A percentile compares a stretch with the other conserved stretches of the same genome.
phyloP scores from a whole-genome alignment of 495 filamentous ascomycete genomes.

The Talaromyces nanjingensis region DNA sequence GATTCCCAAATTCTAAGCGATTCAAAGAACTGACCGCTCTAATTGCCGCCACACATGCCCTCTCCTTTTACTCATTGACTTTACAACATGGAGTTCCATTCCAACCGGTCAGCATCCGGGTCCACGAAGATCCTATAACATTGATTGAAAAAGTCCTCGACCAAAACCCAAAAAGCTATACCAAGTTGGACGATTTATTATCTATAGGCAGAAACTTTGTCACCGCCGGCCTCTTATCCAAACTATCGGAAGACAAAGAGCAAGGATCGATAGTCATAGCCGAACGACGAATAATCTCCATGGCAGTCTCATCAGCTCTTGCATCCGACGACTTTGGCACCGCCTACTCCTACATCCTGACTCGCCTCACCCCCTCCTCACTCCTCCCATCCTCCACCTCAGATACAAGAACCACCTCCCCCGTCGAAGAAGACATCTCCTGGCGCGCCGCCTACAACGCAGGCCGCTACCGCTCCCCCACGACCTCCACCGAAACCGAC shows the following conservation, averaged over 20 bases:
- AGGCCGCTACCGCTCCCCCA: slow-evolving; percentile 60
- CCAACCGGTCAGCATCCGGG: slow-evolving; percentile 81
- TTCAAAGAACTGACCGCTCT: slow-evolving; percentile 59
- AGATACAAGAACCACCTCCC: slow-evolving; percentile 14
- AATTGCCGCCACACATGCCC: slow-evolving; percentile 74
- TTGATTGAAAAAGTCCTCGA: slow-evolving; percentile 80
- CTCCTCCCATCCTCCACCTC: slow-evolving; percentile 18
- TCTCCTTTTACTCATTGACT: slow-evolving; percentile 83
- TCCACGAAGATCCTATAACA: slow-evolving; percentile 76
- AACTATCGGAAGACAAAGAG: slow-evolving; percentile 3
- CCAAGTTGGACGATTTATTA: slow-evolving; percentile 76
- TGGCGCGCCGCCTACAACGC: slow-evolving; percentile 91
- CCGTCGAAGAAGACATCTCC: slow-evolving; percentile 64
- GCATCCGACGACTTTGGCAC: slow-evolving; percentile 90
- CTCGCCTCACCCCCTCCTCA: slow-evolving; percentile 40
- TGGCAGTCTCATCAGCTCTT: slow-evolving; percentile 85
- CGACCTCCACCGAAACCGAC: slow-evolving; percentile 17
- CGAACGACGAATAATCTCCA: slow-evolving; percentile 69
- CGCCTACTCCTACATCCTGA: slow-evolving; percentile 91
- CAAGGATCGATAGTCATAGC: slow-evolving; percentile 25
- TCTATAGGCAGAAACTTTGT: slow-evolving; percentile 72
- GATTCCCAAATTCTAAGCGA: slow-evolving; percentile 48
- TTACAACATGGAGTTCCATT: slow-evolving; percentile 90
- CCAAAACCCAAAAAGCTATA: slow-evolving; percentile 81
- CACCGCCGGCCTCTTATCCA: slow-evolving; percentile 48